Conservation (phyloP, 2,329 filamentous ascomycete species). For the Sphaerulina vaccinii region DNA sequence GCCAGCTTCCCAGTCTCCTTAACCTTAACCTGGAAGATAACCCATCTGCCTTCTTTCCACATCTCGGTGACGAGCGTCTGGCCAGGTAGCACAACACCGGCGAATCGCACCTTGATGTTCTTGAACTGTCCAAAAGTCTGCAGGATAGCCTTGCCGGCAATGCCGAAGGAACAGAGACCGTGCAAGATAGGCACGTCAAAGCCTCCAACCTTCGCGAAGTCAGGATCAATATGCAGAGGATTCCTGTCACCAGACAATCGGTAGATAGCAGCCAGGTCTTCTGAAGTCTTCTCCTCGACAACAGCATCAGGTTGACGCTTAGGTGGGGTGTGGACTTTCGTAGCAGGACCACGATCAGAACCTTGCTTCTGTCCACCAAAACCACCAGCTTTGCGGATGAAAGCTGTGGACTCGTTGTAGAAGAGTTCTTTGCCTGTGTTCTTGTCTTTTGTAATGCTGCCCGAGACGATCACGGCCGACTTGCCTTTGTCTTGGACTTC, state of each 20-base stretch:
- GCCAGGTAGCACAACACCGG: conserved; percentile 78
- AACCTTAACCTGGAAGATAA: conserved; percentile 83
- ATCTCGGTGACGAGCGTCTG: conserved; percentile 91
- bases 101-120: conserved; percentile 91
- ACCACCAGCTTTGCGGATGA: conserved; percentile 85
- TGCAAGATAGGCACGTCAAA: conserved; percentile 95
- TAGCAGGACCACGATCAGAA: conserved; percentile 73
- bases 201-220: conserved; percentile 90
- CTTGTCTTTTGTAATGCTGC: conserved; percentile 79
- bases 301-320: conserved; percentile 74
- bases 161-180: conserved; percentile 92
- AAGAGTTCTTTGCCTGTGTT: conserved; percentile 86
- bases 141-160: conserved; percentile 86
- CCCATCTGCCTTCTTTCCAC: conserved; percentile 81
- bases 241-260: conserved; percentile 92
- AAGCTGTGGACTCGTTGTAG: conserved; percentile 94
- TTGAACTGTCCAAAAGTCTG: conserved; percentile 78
- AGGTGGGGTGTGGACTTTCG: conserved; percentile 75
- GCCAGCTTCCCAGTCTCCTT: conserved; percentile 90
- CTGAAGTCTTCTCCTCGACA: conserved; percentile 79
- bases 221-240: conserved; percentile 91
- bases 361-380: conserved; percentile 83
- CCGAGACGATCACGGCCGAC: conserved; percentile 77
- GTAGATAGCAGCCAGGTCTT: conserved; percentile 92
- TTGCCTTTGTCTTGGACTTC: conserved; percentile 96